phyloP scores from a whole-genome alignment of 2,329 filamentous ascomycete genomes.

The Lecanicillium sp. region DNA sequence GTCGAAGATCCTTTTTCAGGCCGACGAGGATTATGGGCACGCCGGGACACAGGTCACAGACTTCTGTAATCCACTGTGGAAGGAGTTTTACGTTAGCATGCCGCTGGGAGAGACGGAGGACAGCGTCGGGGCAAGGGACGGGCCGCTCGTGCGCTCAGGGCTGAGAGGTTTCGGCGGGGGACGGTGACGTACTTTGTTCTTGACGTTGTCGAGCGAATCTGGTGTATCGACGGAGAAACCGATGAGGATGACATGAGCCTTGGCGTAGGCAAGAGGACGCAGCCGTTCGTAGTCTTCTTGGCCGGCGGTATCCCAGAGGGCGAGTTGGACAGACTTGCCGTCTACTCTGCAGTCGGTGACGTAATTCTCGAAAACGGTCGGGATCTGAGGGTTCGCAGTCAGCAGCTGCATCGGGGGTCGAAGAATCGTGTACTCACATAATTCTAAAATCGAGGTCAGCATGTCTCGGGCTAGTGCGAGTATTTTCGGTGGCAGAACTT shows the following conservation, averaged over 20 bases:
- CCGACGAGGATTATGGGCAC: constrained; percentile 95
- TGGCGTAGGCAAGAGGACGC: constrained; percentile 89
- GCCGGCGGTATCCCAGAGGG: constrained; percentile 98
- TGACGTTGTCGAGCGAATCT: constrained; percentile 95
- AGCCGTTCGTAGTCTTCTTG: constrained; percentile 98
- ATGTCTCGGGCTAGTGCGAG: constrained; percentile 19
- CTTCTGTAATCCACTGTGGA: constrained; percentile 99
- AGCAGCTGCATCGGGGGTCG: constrained; percentile 6
- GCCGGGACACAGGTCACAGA: constrained; percentile 80
- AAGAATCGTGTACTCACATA: constrained; percentile 42
- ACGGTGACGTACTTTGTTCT: constrained; percentile 81
- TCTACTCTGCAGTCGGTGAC: constrained; percentile 98
- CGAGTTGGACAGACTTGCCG: constrained; percentile 96
- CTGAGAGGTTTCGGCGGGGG: too few species aligned
- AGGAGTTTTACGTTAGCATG: too few species aligned
- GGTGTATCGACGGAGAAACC: constrained; percentile 93
- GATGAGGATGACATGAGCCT: constrained; percentile 95
- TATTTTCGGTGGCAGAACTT: constrained; percentile 42
- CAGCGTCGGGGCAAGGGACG: too few species aligned
- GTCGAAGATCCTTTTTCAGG: constrained; percentile 92
- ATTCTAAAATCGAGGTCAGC: constrained; percentile 37
- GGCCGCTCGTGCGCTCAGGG: too few species aligned
- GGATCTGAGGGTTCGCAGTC: constrained; percentile 54
- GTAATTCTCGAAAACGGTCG: constrained; percentile 98
- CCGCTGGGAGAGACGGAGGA: too few species aligned